Evolutionary conservation across 192 early-diverging fungal genomes (phyloP).

Genomic region (Backusella luteola): DNA sequence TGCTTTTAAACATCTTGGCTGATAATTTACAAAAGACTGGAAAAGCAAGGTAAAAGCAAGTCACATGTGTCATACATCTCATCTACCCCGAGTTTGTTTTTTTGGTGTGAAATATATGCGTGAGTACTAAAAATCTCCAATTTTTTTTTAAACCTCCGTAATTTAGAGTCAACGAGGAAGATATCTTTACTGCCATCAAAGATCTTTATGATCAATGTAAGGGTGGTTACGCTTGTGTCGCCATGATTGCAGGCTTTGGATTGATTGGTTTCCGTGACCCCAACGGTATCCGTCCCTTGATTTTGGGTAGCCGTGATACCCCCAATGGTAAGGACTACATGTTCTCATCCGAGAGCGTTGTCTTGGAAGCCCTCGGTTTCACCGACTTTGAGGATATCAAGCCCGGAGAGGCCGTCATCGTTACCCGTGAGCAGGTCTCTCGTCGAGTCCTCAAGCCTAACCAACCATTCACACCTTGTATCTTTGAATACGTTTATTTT

Average conservation of each 20-base stretch:
- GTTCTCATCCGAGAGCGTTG: conserved; percentile 97
- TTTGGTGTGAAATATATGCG: neutral
- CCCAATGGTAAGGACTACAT: conserved; percentile 88
- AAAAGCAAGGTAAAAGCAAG: conserved; percentile 71
- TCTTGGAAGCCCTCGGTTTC: conserved; percentile 88
- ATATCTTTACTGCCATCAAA: conserved; percentile 92
- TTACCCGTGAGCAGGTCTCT: conserved; percentile 75
- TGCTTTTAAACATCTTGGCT: conserved; percentile 97
- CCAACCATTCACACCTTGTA: conserved; percentile 80
- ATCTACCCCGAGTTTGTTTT: neutral
- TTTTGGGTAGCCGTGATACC: conserved; percentile 81
- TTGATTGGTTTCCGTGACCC: conserved; percentile 95
- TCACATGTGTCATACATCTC: conserved; percentile 20
- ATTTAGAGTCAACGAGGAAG: conserved; percentile 92
- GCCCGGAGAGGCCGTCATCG: conserved; percentile 94
- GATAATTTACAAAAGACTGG: conserved; percentile 96
- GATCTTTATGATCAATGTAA: conserved; percentile 79
- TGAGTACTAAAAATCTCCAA: neutral
- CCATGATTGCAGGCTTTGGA: conserved; percentile 98
- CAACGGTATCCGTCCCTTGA: conserved; percentile 94
- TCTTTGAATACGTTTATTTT: conserved; percentile 99
- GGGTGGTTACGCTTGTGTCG: conserved; percentile 94
- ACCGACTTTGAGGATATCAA: conserved; percentile 86
- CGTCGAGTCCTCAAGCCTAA: conserved; percentile 60
- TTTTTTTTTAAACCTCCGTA: conserved; percentile 9